Base-by-base conservation (phyloP, 371 early-diverging fungal species). In the Zancudomyces culisetae region DNA sequence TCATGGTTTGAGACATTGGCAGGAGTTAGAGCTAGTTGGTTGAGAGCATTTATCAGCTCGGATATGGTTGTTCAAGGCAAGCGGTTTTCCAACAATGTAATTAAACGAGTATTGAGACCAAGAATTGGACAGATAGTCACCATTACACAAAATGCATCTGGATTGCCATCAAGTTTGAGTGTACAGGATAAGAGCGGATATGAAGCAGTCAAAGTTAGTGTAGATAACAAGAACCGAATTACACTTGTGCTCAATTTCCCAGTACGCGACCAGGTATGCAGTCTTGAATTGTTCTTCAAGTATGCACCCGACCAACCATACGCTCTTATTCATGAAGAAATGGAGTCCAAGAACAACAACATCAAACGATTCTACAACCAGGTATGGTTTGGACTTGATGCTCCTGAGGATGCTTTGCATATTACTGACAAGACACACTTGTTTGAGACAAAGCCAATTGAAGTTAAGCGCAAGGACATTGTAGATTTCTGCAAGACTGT, bases 331-430 rank as follows among this genome's bases (percentile, higher is more conserved):
- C 92, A 92, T 55, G 92, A 94, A 66, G 74, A 85, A 10, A 88
- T 90, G 86, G 85, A 86, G 69, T 85, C 85, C 21, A 85, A 90
- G 55, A 90, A 88, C 62, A 83, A 87, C 53, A 80, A 90, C 52
- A 90, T 94, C 73, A 90, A 90, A 70, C 72, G 77, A 47, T 94
- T 94, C 68, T 94, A 94, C 71, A 80, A 78, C 55, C 76, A 78
- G 58, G 75, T 93, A 42, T 93, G 94, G 92, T 80, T 83, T 58
- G 42, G 83, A 26, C 81, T 89, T 52, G 88, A 87, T 61, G 81
- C 85, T 53, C 77, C 89, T 54, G 85, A 88, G 70, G 87, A 27
- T 19, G 19, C 50, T n/a, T 86, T 70, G 74, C 78, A 51, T 87
- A 87, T 66, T 88, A 89, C 72, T 80, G 76, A 60, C 72, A 76